Conservation (phyloP, 176 grass and related monocot species). For the Themeda triandra region DNA sequence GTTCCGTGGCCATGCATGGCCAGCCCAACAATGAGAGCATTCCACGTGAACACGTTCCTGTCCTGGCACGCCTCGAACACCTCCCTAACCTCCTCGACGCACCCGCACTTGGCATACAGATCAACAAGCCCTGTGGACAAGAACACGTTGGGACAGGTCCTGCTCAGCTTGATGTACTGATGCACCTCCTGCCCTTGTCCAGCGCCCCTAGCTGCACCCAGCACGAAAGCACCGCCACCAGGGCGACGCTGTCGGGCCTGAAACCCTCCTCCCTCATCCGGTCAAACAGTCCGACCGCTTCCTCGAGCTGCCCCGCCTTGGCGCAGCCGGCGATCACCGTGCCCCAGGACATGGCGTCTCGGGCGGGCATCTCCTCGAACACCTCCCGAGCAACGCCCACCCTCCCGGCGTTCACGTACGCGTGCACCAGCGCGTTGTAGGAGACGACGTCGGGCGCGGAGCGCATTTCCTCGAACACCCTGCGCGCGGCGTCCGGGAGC, state of each 20-base stretch:
- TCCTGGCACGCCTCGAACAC: slow-evolving; percentile 29
- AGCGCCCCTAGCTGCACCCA: slow-evolving; percentile 52
- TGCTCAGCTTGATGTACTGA: slow-evolving; percentile 37
- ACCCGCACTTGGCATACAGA: slow-evolving; percentile 61
- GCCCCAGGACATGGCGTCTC: slow-evolving; percentile 60
- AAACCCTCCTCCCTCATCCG: slow-evolving; percentile 30
- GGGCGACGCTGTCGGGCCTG: slow-evolving; percentile 43
- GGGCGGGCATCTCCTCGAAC: slow-evolving; percentile 44
- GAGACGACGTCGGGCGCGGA: slow-evolving; percentile 37
- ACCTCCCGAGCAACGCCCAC: slow-evolving; percentile 14
- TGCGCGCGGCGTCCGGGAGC: slow-evolving; percentile 30
- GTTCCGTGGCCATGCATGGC: slow-evolving; percentile 56
- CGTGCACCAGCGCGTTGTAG: slow-evolving; percentile 44
- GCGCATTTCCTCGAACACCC: slow-evolving; percentile 40
- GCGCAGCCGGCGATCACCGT: slow-evolving; percentile 35
- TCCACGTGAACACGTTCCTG: slow-evolving; percentile 61
- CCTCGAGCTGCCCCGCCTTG: background rate
- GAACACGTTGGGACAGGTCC: slow-evolving; percentile 36
- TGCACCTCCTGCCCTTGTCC: slow-evolving; percentile 53
- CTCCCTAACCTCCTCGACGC: slow-evolving; percentile 26
- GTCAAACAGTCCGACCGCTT: slow-evolving; percentile 44
- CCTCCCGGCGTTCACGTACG: slow-evolving; percentile 23
- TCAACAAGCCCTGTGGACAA: slow-evolving; percentile 50
- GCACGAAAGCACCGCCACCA: slow-evolving; percentile 52
- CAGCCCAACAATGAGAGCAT: slow-evolving; percentile 54